Evolutionary conservation across 768 basidiomycete genomes (phyloP).

Genomic region (Boletus barrowsii): DNA sequence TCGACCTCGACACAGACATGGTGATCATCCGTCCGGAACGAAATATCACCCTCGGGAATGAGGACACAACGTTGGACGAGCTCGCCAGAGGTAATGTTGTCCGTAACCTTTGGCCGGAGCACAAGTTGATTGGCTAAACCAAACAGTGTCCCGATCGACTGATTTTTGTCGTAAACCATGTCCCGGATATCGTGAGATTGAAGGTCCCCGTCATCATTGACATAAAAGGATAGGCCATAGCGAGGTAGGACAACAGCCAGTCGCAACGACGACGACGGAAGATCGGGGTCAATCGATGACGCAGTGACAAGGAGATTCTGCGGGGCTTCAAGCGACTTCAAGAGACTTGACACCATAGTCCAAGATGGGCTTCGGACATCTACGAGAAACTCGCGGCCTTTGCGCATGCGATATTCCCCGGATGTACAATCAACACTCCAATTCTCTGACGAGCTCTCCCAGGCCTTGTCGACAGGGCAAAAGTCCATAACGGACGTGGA

Average conservation of each 20-base stretch:
- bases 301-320: slow-evolving; percentile 22
- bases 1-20: slow-evolving; percentile 18
- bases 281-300: not conserved
- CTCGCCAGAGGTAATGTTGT: not conserved
- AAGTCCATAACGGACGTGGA: slow-evolving; percentile 24
- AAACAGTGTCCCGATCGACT: slow-evolving; percentile 43
- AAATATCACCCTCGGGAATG: slow-evolving; percentile 37
- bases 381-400: slow-evolving; percentile 15
- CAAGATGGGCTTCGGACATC: slow-evolving; percentile 28
- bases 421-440: slow-evolving; percentile 23
- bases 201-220: slow-evolving; percentile 32
- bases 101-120: slow-evolving; percentile 28
- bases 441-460: slow-evolving; percentile 25
- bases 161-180: slow-evolving; percentile 40
- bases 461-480: slow-evolving; percentile 21
- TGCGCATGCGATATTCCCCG: slow-evolving; percentile 4
- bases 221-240: slow-evolving; percentile 40
- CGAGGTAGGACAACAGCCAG: slow-evolving; percentile 39
- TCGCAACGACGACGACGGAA: not conserved
- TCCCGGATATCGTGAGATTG: slow-evolving; percentile 40
- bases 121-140: slow-evolving; percentile 44
- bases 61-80: slow-evolving; percentile 29
- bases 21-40: slow-evolving; percentile 7
- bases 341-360: slow-evolving; percentile 24
- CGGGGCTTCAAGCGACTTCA: slow-evolving; percentile 24